A percentile compares a stretch with the other conserved stretches of the same genome.
These are phyloP conservation scores for Solanum infundibuliforme DNA, from an alignment of 257 asterid genomes.

Conservation along the genomic window DNA sequence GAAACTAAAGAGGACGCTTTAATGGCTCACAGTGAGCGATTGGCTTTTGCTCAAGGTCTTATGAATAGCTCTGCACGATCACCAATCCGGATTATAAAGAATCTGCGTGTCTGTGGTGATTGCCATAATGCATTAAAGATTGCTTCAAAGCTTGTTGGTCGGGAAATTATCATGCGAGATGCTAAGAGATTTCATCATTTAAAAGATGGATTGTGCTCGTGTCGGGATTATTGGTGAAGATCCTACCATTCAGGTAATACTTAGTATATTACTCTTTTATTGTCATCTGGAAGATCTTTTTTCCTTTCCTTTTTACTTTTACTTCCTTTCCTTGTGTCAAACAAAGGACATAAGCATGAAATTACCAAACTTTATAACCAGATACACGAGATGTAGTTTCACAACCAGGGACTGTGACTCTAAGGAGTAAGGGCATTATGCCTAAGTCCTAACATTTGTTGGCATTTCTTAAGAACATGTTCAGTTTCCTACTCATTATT, in stretches of 20 bases:
- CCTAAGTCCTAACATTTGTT: not conserved
- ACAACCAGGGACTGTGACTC: not conserved
- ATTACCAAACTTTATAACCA: not conserved
- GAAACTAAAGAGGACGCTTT: slow-evolving; percentile 85
- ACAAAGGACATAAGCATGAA: not conserved
- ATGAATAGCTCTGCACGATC: slow-evolving; percentile 53
- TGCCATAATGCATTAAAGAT: slow-evolving; percentile 79
- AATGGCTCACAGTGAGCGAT: slow-evolving; percentile 82
- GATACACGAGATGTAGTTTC: not conserved
- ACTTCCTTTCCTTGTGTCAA: not conserved
- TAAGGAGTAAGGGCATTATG: not conserved
- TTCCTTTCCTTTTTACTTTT: not conserved
- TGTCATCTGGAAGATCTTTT: not conserved
- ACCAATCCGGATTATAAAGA: slow-evolving; percentile 53
- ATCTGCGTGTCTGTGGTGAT: slow-evolving; percentile 72
- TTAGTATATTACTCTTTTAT: not conserved
- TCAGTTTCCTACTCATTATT: not conserved
- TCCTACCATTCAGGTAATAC: slow-evolving; percentile 13
- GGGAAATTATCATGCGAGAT: slow-evolving; percentile 66
- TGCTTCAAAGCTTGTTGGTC: slow-evolving; percentile 67
- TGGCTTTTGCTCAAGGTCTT: slow-evolving; percentile 78
- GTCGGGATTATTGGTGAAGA: slow-evolving; percentile 79
- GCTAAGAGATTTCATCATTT: slow-evolving; percentile 85
- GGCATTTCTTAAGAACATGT: not conserved
- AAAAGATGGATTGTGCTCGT: slow-evolving; percentile 65